Conservation (phyloP, 257 asterid species). For the Solanum piurae region DNA sequence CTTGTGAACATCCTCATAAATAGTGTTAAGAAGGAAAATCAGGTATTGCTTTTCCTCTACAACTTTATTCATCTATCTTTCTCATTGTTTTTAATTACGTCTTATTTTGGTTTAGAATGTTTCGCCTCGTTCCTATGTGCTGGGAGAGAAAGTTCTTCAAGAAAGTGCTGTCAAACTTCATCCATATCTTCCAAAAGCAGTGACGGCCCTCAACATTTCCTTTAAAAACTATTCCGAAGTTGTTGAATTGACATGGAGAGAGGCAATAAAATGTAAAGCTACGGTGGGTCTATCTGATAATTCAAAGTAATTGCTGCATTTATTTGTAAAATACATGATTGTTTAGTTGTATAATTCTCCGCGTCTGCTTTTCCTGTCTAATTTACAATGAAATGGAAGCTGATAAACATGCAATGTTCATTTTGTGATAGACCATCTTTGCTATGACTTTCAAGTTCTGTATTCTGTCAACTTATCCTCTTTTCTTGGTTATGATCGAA, state of each 20-base stretch:
- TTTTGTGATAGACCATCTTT: neutral
- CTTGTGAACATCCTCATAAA: conserved; percentile 22
- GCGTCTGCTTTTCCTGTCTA: neutral
- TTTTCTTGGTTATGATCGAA: neutral
- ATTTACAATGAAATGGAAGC: neutral
- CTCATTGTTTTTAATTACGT: neutral
- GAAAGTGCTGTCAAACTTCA: conserved; percentile 2
- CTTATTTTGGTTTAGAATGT: conserved; percentile 9
- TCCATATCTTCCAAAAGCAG: neutral
- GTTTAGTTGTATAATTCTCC: neutral
- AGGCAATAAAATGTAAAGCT: neutral
- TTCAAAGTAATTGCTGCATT: neutral
- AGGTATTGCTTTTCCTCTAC: conserved; percentile 22
- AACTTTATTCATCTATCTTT: neutral
- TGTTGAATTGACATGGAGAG: neutral
- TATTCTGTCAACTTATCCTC: neutral
- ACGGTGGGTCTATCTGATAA: neutral
- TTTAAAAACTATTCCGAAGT: neutral
- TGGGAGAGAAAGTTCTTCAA: conserved; percentile 8
- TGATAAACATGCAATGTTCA: neutral
- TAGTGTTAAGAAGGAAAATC: conserved; percentile 37
- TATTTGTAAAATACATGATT: neutral
- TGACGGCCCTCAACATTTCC: neutral
- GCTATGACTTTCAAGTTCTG: neutral
- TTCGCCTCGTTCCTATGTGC: neutral